Evolutionary conservation across 1,284 basidiomycete species (phyloP).

Genomic region (Microbotryum intermedium): DNA sequence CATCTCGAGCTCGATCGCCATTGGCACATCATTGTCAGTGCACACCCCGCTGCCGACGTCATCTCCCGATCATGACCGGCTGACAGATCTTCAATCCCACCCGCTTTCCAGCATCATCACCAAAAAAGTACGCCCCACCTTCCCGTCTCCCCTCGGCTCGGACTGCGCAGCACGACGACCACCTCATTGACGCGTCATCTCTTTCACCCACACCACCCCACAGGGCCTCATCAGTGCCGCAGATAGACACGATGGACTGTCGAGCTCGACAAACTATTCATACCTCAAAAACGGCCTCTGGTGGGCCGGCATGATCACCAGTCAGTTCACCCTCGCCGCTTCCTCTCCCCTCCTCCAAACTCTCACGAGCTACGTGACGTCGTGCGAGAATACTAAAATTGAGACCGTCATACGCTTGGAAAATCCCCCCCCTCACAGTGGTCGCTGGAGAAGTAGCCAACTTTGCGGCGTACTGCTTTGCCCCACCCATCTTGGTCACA

Average conservation of each 20-base stretch:
- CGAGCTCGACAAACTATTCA: constrained; percentile 62
- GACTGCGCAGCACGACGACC: too few species aligned
- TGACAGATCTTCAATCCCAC: too few species aligned
- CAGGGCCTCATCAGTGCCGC: constrained; percentile 30
- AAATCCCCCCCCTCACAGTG: constrained; percentile 58
- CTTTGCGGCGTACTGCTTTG: constrained; percentile 97
- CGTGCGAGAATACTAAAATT: too few species aligned
- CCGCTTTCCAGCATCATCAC: constrained; percentile 59
- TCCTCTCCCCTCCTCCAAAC: too few species aligned
- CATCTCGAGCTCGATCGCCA: constrained; percentile 68
- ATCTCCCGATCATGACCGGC: too few species aligned
- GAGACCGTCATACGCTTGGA: background rate
- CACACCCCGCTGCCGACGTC: too few species aligned
- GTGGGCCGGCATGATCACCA: constrained; percentile 93
- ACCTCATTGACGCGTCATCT: too few species aligned
- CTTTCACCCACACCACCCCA: background rate
- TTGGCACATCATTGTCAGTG: constrained; percentile 66
- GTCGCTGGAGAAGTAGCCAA: constrained; percentile 93
- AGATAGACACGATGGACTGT: constrained; percentile 43
- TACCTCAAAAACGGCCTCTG: constrained; percentile 92
- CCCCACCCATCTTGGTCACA: constrained; percentile 93
- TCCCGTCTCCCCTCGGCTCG: too few species aligned
- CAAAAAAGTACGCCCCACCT: constrained; percentile 62
- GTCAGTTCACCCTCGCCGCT: constrained; percentile 49
- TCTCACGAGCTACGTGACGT: too few species aligned